Conservation (phyloP, 306 rosid genomes). For the Erythrophleum fordii region DNA sequence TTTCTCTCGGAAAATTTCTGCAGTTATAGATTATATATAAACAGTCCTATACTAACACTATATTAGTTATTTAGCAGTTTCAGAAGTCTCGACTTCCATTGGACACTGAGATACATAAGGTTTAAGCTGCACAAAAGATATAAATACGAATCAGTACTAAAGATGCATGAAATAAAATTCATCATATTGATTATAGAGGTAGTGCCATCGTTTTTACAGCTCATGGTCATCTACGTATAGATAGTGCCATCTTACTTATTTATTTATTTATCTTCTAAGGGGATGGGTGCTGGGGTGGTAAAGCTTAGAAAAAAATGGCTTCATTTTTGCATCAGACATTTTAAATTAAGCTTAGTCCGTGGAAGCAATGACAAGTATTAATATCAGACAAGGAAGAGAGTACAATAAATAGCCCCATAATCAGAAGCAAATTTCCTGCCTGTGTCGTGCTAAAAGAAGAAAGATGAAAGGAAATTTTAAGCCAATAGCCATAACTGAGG, state of each 20-base stretch:
- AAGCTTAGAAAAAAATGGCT: no score
- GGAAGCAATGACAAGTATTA: not conserved
- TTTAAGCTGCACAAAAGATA: slow-evolving; percentile 10
- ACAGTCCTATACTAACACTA: not conserved
- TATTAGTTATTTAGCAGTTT: not conserved
- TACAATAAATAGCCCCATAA: not conserved
- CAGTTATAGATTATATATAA: not conserved
- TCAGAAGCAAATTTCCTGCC: not conserved
- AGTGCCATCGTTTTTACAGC: not conserved
- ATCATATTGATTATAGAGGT: not conserved
- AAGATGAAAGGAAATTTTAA: not conserved
- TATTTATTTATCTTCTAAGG: no score
- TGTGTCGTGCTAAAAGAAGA: not conserved
- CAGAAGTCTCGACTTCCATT: slow-evolving; percentile 22
- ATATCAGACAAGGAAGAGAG: not conserved
- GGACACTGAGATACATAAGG: slow-evolving; percentile 39
- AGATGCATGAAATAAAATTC: not conserved
- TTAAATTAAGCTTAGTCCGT: not conserved
- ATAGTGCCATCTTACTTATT: not conserved
- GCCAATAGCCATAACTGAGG: not conserved
- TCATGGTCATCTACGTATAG: not conserved
- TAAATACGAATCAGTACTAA: not conserved
- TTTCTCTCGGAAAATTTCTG: not conserved
- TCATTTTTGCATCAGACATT: no score
- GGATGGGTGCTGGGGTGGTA: no score